These are phyloP conservation scores for Gossypium herbaceum DNA, from an alignment of 345 rosid species.

Conservation along the genomic window DNA sequence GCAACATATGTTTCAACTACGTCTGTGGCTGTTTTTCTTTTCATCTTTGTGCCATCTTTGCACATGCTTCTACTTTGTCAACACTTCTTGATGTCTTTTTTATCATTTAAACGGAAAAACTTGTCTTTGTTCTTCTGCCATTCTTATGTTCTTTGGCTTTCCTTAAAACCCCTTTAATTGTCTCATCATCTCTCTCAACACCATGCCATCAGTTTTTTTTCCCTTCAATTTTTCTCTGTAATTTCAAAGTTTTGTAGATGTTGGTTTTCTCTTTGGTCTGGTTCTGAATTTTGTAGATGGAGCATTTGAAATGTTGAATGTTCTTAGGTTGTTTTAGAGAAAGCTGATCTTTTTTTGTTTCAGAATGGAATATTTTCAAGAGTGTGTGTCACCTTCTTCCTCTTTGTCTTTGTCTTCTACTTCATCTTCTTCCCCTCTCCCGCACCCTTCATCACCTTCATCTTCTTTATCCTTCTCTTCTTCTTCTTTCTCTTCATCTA, in stretches of 20 bases:
- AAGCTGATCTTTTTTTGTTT: slow-evolving; percentile 17
- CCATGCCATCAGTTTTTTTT: background rate
- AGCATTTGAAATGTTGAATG: slow-evolving; percentile 23
- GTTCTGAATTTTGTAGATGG: slow-evolving; percentile 7
- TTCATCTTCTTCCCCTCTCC: slow-evolving; percentile 28
- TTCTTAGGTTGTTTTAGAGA: slow-evolving; percentile 18
- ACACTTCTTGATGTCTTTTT: background rate
- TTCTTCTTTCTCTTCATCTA: slow-evolving; percentile 16
- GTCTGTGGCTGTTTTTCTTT: slow-evolving; percentile 10
- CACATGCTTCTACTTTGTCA: background rate
- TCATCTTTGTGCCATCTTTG: slow-evolving; percentile 16
- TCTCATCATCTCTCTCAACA: background rate
- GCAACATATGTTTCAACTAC: slow-evolving; percentile 10
- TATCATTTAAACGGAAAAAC: background rate
- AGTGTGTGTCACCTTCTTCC: slow-evolving; percentile 37
- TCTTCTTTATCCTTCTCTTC: background rate
- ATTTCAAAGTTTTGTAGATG: background rate
- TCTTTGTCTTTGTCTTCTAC: slow-evolving; percentile 27
- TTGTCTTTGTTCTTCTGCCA: slow-evolving; percentile 1
- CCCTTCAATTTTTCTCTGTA: background rate
- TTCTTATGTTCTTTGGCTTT: background rate
- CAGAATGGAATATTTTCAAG: slow-evolving; percentile 58
- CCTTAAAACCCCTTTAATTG: background rate
- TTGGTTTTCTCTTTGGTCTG: background rate
- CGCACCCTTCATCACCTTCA: slow-evolving; percentile 6